Evolutionary conservation across 805 yeast species (phyloP).

Genomic region (Wickerhamomyces kurtzmanii): DNA sequence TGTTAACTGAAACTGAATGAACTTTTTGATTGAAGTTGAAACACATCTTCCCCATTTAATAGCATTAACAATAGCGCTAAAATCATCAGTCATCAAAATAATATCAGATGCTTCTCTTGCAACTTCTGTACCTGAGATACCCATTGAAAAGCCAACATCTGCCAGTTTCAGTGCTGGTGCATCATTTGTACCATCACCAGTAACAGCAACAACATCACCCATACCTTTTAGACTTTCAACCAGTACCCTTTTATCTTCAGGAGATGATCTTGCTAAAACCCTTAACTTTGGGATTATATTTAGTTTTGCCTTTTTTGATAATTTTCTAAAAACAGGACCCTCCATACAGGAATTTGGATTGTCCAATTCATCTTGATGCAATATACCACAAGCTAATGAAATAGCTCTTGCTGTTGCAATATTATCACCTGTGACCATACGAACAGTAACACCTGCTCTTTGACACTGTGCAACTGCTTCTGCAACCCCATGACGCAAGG

Average conservation of each 20-base stretch:
- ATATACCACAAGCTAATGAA: slow-evolving; percentile 76
- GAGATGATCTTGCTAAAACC: slow-evolving; percentile 90
- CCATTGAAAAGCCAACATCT: slow-evolving; percentile 98
- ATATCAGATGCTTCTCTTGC: slow-evolving; percentile 97
- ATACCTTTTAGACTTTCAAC: slow-evolving; percentile 70
- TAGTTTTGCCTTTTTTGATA: slow-evolving; percentile 45
- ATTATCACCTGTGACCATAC: slow-evolving; percentile 99
- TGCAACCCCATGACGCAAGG: slow-evolving; percentile 83
- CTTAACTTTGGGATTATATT: slow-evolving; percentile 61
- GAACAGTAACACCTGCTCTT: slow-evolving; percentile 85
- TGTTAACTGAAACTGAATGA: slow-evolving; percentile 92
- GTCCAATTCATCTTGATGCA: slow-evolving; percentile 32
- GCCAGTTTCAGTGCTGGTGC: slow-evolving; percentile 96
- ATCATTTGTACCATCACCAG: slow-evolving; percentile 99
- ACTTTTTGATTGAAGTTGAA: slow-evolving; percentile 86
- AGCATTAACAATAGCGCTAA: slow-evolving; percentile 90
- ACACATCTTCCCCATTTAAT: slow-evolving; percentile 99
- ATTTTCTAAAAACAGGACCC: slow-evolving; percentile 79
- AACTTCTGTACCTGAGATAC: slow-evolving; percentile 96
- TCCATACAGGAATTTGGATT: slow-evolving; percentile 70
- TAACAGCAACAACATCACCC: slow-evolving; percentile 96
- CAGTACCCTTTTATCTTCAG: slow-evolving; percentile 85
- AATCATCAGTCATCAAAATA: slow-evolving; percentile 89
- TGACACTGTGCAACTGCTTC: slow-evolving; percentile 82
- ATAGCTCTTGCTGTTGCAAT: slow-evolving; percentile 86